Base-by-base conservation (phyloP, 495 filamentous ascomycete species). In the Aspergillus heteromorphus region DNA sequence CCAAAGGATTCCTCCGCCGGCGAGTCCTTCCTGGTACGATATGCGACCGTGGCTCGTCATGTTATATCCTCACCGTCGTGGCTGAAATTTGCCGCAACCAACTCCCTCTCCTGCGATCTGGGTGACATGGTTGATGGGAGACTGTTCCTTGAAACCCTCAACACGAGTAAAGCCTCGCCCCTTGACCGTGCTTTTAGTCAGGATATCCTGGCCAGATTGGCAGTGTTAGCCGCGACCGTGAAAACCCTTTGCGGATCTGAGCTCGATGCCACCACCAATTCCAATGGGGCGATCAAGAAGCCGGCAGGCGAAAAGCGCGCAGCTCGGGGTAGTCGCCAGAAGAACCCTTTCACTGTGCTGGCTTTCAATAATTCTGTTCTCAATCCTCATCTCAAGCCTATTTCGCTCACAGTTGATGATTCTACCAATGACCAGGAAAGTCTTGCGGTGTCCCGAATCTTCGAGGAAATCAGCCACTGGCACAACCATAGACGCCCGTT, bases 71-170 rank as follows among this genome's bases (percentile, higher is more conserved):
- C 60, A 1, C 21, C 21, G 6, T 25, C 40, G 4, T 68, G 67
- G 64, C 30, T 58, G 17, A 5, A 51, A 6, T 17, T 49, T 40
- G 54, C 48, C 8, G 48, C 62, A 27, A 29, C 60, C 29, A 48
- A 41, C 6, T 20, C 43, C 7, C 9, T 59, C 34, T 40, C 43
- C 21, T 81, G 74, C 59, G 80, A 88, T 58, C 56, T 83, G 0
- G 75, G 70, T 18, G 87, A 90, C 61, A 63, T 84, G 9, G 51
- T 89, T n/a, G 87, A 90, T 60, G 87, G 86, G 16, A 73, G 82
- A 40, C 57, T 88, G 1, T 79, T 86, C 50, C 55, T 64, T 61
- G 66, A 34, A 48, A 60, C 55, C 14, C 55, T 29, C 14, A 23
- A 16, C 1, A 45, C 45, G 13, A 17, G 54, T 8, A 5, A 16